Conservation (phyloP, 352 stramenopile genomes). For the Phytopythium montanum region DNA sequence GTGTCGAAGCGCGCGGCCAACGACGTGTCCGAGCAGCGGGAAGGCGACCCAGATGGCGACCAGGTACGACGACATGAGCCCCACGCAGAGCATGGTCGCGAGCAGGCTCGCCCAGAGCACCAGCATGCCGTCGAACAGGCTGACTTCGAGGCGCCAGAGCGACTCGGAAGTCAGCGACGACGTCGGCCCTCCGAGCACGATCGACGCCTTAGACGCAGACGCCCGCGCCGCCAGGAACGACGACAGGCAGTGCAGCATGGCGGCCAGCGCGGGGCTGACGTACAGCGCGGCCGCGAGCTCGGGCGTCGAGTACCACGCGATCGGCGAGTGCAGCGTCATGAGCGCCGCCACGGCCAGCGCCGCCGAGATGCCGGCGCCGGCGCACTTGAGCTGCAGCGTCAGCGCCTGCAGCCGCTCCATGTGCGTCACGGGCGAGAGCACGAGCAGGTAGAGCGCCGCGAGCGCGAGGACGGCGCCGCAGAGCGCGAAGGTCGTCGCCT, state of each 20-base stretch:
- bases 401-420: constrained; percentile 32
- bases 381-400: constrained; percentile 33
- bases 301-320: constrained; percentile 67
- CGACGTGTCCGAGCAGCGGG: constrained; percentile 44
- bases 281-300: constrained; percentile 45
- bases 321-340: constrained; percentile 57
- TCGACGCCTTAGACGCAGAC: background rate
- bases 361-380: constrained; percentile 25
- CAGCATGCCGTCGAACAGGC: constrained; percentile 59
- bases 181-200: background rate
- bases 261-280: constrained; percentile 38
- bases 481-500: constrained; percentile 30
- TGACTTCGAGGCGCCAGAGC: constrained; percentile 55
- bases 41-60: constrained; percentile 63
- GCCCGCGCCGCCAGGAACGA: constrained; percentile 28
- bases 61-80: constrained; percentile 59
- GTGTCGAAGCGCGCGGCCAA: constrained; percentile 34
- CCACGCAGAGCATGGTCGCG: constrained; percentile 26
- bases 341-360: constrained; percentile 39
- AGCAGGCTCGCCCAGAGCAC: constrained; percentile 39
- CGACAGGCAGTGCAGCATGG: constrained; percentile 49
- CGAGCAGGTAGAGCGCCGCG: constrained; percentile 39
- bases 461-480: constrained; percentile 37
- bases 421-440: constrained; percentile 35
- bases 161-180: constrained; percentile 14